Base-by-base conservation (phyloP, 208 protist species). In the Trypanosoma melophagium region DNA sequence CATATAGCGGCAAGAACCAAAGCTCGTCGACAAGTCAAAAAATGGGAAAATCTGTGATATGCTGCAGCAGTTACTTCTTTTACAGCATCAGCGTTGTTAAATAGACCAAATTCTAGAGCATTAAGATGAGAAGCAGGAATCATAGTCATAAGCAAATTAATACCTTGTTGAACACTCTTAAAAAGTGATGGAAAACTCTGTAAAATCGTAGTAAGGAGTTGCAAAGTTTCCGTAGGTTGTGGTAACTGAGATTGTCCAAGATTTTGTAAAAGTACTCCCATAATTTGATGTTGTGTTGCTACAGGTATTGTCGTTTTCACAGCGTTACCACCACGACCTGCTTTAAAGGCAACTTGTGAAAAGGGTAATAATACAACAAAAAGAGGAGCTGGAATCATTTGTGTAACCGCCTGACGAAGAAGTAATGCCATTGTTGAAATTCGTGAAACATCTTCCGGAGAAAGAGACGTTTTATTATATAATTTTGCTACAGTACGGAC, bases 231-330 rank as follows among this genome's bases (percentile, higher is more conserved):
- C 2, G 86, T 89, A n/a, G 86, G 83, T 60, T 80, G 67, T 12
- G 84, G 85, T 21, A 95, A 79, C 68, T 77, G 63, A 0, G 75
- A 38, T 69, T 89, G 83, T 28, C 87, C 91, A 44, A 92, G 35
- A 74, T 90, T 96, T 61, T 94, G 84, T 50, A 92, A 76, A 22
- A 96, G 71, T 60, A 96, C 63, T 58, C 88, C 81, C 50, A 96
- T 76, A 41, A 94, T 60, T 76, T 96, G 91, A 58, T 96, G 91
- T 79, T 94, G 91, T 51, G 91, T 94, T 24, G 91, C 77, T 42
- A 96, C 71, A 31, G 85, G 83, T 68, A 96, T 96, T 3, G 90
- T 93, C 24, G 87, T 94, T 35, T 81, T 79, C 19, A 84, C 42
- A 25, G 85, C 87, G 70, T 90, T 87, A 61, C 72, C 60, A 38